Evolutionary conservation across 2,329 filamentous ascomycete species (phyloP), one percentile per base, ranked within the genome.

Genomic region (Penicillium sp.): DNA sequence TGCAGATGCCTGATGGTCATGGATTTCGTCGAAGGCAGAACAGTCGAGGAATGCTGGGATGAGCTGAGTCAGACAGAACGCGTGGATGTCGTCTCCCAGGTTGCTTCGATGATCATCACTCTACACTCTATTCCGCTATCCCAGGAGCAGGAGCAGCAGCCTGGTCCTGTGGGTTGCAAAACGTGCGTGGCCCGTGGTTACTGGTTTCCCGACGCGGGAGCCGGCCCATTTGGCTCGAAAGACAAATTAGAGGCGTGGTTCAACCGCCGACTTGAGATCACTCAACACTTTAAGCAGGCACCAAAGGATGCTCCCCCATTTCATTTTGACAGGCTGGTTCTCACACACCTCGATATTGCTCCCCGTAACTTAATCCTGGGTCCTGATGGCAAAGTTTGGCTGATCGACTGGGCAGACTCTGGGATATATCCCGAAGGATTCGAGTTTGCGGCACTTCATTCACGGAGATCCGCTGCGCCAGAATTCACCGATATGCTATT

Each of bases 201-300:
- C 43, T 61, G 47, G 43, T 61, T 60, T 58, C 55, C 55, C 22
- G 53, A 58, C 55, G 47, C 50, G 24, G 58, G 57, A 48, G 58
- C 52, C 29, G 59, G 58, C n/a, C 61, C 61, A 24, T 59, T 63
- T 24, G 48, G 40, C 24, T 54, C 55, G 35, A 53, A 40, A 34
- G 37, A 55, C 34, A 35, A 55, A 18, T 20, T 61, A 24, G 49
- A 63, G 39, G 39, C 42, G 18, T 61, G 58, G 54, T 61, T 61
- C 48, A 63, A 62, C 47, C 50, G 45, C 22, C 52, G 55, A 58
- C 61, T 63, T 47, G 54, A 56, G 43, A 63, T 63, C 18, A 54
- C 52, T 48, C 37, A 61, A 45, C 43, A 50, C 16, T 57, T 61
- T 48, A 47, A 63, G 24, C 61, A 61, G 32, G 59, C 60, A 16